Percentiles rank a stretch among this genome's conserved stretches.
phyloP scores from a whole-genome alignment of 192 early-diverging fungal species.

The Backusella liffmaniae region DNA sequence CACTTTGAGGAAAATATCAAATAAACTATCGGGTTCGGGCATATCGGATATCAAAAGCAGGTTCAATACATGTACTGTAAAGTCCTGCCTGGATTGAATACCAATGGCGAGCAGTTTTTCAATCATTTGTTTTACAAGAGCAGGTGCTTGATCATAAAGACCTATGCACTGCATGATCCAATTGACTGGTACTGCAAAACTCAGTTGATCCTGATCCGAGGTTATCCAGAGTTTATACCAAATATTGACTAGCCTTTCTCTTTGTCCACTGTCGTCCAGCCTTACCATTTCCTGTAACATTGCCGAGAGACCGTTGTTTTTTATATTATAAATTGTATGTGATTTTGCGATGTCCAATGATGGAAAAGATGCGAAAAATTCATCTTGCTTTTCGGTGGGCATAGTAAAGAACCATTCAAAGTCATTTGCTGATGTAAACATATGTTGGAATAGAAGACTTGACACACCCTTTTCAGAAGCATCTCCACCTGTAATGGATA shows the following conservation, averaged over 20 bases:
- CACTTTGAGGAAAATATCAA: not conserved
- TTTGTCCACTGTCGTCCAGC: not conserved
- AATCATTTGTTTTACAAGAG: slow-evolving; percentile 25
- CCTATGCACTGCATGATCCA: slow-evolving; percentile 28
- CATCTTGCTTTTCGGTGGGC: not conserved
- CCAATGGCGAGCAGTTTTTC: slow-evolving; percentile 13
- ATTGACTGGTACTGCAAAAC: not conserved
- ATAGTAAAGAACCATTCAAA: slow-evolving; percentile 18
- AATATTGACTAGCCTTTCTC: not conserved
- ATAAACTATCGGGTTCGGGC: slow-evolving; percentile 11
- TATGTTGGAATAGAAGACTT: not conserved
- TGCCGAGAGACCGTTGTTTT: slow-evolving; percentile 12
- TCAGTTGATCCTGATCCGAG: not conserved
- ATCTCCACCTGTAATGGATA: not conserved
- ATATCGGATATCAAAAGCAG: slow-evolving; percentile 24
- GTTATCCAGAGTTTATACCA: slow-evolving; percentile 16
- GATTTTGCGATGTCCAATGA: not conserved
- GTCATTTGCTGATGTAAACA: not conserved
- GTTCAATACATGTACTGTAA: slow-evolving; percentile 4
- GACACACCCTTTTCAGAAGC: not conserved
- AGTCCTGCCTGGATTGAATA: not conserved
- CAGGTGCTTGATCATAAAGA: slow-evolving; percentile 27
- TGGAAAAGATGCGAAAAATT: not conserved
- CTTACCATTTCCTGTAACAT: slow-evolving; percentile 22
- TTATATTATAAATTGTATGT: slow-evolving; percentile 1